Evolutionary conservation across 2,329 filamentous ascomycete species (phyloP), one percentile per base, ranked within the genome.

Genomic region (Monosporascus sp.): DNA sequence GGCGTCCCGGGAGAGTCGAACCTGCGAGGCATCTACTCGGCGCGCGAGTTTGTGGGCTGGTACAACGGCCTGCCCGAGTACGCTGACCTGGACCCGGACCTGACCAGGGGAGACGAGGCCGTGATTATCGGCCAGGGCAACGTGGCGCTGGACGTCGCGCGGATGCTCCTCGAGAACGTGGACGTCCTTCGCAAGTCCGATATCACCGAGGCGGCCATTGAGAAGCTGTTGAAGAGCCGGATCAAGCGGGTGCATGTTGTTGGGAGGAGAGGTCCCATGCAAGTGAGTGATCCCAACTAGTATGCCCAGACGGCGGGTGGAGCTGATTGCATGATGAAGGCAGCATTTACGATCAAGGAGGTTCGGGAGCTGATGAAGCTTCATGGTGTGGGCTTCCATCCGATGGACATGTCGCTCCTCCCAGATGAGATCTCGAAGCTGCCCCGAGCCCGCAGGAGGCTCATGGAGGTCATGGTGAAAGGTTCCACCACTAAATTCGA

Each of bases 281-380:
- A 96, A 78, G 88, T 86, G 73, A 57, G 76, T 62, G 31, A 11
- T 25, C 45, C 31, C 1, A 35, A 22, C 18, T 24, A 35, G 14
- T 11, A 11, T 35, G 4, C 31, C 31, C 9, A 35, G 3, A 5
- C 31, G 31, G 31, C 31, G 31, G 31, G 5, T 22, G 15, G 6
- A 3, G 7, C 49, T 56, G 44, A 62, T 24, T 4, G n/a, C 22
- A 41, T 57, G 53, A 50, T 3, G 50, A 25, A 93, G 86, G 93
- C 90, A 24, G 86, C 94, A 1, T 97, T 96, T 64, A 97, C 93
- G 0, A 96, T 96, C 68, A 97, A 97, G 70, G 94, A 99, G 74
- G 75, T 90, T 17, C 85, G 94, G 37, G 94, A 99, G 70, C 75
- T 99, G 4, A 85, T 96, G 73, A 87, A 88, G 49, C 78, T 97